Evolutionary conservation across 2,329 filamentous ascomycete genomes (phyloP), one percentile per base, ranked within the genome.

Genomic region (Ophiostoma perfectum): DNA sequence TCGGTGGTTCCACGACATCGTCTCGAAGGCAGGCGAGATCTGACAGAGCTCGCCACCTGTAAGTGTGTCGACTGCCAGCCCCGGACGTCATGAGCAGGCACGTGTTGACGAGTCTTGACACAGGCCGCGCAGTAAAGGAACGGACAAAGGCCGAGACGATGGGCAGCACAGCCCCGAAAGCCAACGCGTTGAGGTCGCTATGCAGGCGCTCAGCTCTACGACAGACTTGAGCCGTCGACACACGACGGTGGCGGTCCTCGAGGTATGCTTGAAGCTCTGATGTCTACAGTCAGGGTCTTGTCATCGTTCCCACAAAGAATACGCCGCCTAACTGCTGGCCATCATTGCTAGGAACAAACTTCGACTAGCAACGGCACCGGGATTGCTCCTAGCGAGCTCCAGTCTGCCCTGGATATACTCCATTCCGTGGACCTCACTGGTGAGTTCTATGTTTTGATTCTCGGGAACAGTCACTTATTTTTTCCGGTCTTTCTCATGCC

Each of bases 1-100:
- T 82, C 72, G 73, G 75, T 72, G 73, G 75, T 0, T 72, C 39
- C 41, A 44, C 49, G 11, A 18, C 38, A 27, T 49, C 49, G 41
- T 36, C n/a, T 11, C 5, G 38, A 55, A 8, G 16, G 38, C 49
- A 60, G 11, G 11, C 44, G 39, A 8, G 49, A 47, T 12, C 18
- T 4, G 18, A 9, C n/a, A 14, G 42, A n/a, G 27, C 39, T 12
- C n/a, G 63, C 41, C 18, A 6, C 9, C 27, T 36, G 63, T 64
- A 63, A 7, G 58, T 62, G 1, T n/a, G n/a, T 52, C 5, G 16
- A 36, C 18, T 58, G 4, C 8, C 27, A 27, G 27, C 27, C 52
- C 2, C 52, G 18, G 16, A 9, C 16, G 16, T 49, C 42, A 9
- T 47, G 45, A n/a, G 45, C 45, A 27, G 27, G 27, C 27, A 27